A percentile compares a stretch with the other conserved stretches of the same genome.
These are phyloP conservation scores for Hanseniaspora gamundiae DNA, from an alignment of 1,139 yeast genomes.

Conservation along the genomic window DNA sequence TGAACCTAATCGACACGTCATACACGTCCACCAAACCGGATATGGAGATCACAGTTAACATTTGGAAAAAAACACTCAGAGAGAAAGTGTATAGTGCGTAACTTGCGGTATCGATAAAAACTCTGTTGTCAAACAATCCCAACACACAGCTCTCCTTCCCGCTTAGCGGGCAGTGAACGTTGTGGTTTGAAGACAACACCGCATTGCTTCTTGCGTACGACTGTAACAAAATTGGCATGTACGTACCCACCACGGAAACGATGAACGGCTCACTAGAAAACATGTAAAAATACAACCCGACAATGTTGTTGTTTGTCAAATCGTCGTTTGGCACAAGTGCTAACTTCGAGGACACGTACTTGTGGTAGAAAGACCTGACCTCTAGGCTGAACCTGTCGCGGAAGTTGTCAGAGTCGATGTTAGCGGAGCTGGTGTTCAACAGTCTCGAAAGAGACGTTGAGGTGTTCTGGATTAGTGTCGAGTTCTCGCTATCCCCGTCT, in stretches of 20 bases:
- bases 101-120: constrained; percentile 48
- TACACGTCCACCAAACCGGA: constrained; percentile 57
- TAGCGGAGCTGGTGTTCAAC: constrained; percentile 1
- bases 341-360: constrained; percentile 3
- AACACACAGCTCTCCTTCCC: constrained; percentile 28
- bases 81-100: constrained; percentile 61
- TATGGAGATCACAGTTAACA: constrained; percentile 50
- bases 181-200: constrained; percentile 40
- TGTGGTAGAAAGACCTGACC: background rate
- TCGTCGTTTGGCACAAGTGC: constrained; percentile 8
- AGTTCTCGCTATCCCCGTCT: background rate
- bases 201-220: constrained; percentile 58
- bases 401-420: background rate
- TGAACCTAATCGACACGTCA: constrained; percentile 29
- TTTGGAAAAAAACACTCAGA: constrained; percentile 48
- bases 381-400: background rate
- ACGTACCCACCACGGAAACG: constrained; percentile 61
- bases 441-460: background rate
- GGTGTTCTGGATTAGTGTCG: background rate
- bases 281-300: constrained; percentile 44
- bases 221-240: constrained; percentile 53
- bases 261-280: constrained; percentile 69
- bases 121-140: constrained; percentile 23
- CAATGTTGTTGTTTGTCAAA: constrained; percentile 28
- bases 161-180: constrained; percentile 29